Conservation (phyloP, 306 rosid species). For the Prunus fruticosa region DNA sequence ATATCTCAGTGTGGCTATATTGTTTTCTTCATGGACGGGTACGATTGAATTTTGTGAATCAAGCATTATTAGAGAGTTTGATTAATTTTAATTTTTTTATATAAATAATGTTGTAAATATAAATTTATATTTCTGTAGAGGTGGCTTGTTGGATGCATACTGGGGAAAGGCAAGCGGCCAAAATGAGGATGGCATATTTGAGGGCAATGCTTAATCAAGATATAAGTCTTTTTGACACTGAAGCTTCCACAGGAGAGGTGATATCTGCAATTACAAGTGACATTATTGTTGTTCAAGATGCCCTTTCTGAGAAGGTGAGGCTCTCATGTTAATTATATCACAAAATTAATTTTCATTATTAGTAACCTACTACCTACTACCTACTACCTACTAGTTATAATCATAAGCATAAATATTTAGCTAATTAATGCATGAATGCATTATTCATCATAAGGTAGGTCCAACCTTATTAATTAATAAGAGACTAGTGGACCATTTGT, state of each 20-base stretch:
- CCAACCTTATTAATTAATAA: too few species aligned
- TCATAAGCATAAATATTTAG: too few species aligned
- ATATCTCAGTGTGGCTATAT: conserved; percentile 74
- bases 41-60: conserved; percentile 6
- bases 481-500: too few species aligned
- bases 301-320: conserved; percentile 82
- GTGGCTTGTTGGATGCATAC: conserved; percentile 99
- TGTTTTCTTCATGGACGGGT: conserved; percentile 98
- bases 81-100: not conserved
- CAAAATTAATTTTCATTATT: not conserved
- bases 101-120: not conserved
- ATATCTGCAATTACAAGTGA: conserved; percentile 89
- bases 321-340: not conserved
- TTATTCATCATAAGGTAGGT: too few species aligned
- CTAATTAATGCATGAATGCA: too few species aligned
- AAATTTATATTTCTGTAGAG: conserved; percentile 36
- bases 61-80: too few species aligned
- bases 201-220: conserved; percentile 87
- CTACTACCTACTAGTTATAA: too few species aligned
- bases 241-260: conserved; percentile 89
- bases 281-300: conserved; percentile 86
- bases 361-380: not conserved
- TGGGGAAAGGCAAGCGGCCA: conserved; percentile 91
- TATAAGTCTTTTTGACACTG: conserved; percentile 85
- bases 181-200: conserved; percentile 96